phyloP scores from a whole-genome alignment of 2,329 filamentous ascomycete species.

The Penicillium palitans region DNA sequence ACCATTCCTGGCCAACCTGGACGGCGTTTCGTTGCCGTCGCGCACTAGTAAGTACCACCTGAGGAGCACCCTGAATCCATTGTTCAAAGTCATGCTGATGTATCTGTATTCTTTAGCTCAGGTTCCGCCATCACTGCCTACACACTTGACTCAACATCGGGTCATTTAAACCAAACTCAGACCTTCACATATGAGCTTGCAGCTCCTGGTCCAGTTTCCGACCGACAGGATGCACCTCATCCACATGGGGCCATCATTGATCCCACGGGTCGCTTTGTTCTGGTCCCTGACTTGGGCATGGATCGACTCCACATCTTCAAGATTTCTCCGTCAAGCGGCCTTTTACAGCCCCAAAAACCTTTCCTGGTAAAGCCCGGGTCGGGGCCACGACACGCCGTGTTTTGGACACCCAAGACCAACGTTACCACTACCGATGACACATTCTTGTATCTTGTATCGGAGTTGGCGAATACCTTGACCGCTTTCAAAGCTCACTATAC shows the following conservation, averaged over 20 bases:
- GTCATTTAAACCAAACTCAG: slow-evolving; percentile 12
- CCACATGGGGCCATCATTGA: slow-evolving; percentile 52
- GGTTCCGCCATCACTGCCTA: slow-evolving; percentile 18
- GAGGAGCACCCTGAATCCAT: neutral
- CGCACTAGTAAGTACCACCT: slow-evolving; percentile 20
- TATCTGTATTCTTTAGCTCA: neutral
- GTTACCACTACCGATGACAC: neutral
- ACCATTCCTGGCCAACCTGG: neutral
- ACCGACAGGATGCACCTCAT: slow-evolving; percentile 57
- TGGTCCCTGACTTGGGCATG: slow-evolving; percentile 57
- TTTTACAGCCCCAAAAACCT: slow-evolving; percentile 49
- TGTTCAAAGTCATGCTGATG: neutral
- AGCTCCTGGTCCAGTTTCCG: slow-evolving; percentile 45
- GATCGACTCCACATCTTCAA: slow-evolving; percentile 57
- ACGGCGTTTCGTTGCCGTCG: slow-evolving; percentile 18
- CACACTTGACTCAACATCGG: slow-evolving; percentile 6
- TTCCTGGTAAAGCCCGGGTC: slow-evolving; percentile 49
- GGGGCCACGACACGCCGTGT: slow-evolving; percentile 56
- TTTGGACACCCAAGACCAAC: slow-evolving; percentile 43
- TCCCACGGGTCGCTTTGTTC: slow-evolving; percentile 50
- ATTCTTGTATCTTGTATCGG: slow-evolving; percentile 20
- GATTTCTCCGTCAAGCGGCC: slow-evolving; percentile 49
- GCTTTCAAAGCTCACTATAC: slow-evolving; percentile 21
- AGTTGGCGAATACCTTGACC: slow-evolving; percentile 21
- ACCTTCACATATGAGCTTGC: slow-evolving; percentile 17